Percentiles rank a stretch among this genome's conserved stretches.
Conservation (phyloP, 2,329 filamentous ascomycete genomes). For the Podosphaera aphanis region DNA sequence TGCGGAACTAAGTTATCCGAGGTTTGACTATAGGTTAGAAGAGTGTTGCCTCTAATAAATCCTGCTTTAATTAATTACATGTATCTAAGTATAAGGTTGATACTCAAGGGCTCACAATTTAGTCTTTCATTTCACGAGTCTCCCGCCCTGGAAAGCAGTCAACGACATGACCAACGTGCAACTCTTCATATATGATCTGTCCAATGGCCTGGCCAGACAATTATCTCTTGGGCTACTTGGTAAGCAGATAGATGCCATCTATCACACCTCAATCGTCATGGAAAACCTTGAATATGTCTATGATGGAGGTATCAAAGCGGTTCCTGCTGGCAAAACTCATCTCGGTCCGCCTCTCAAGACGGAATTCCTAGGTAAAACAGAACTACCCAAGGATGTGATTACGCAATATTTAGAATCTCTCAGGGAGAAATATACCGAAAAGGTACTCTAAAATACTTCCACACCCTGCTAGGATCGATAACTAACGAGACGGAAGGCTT, state of each 20-base stretch:
- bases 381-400: conserved; percentile 59
- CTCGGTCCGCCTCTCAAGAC: conserved; percentile 64
- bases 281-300: conserved; percentile 75
- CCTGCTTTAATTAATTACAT: too few species aligned
- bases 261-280: conserved; percentile 79
- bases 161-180: conserved; percentile 41
- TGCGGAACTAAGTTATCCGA: too few species aligned
- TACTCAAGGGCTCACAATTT: too few species aligned
- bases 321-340: conserved; percentile 61
- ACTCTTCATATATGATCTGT: conserved; percentile 59
- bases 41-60: too few species aligned
- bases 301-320: conserved; percentile 66
- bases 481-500: conserved; percentile 31
- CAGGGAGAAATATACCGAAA: conserved; percentile 56
- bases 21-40: too few species aligned
- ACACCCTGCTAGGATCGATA: not conserved
- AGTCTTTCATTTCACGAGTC: too few species aligned
- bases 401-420: conserved; percentile 73
- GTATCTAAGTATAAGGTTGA: too few species aligned
- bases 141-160: too few species aligned
- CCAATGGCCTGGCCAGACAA: conserved; percentile 29
- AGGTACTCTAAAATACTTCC: conserved; percentile 23
- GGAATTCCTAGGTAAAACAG: conserved; percentile 50
- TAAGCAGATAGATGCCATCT: conserved; percentile 68
- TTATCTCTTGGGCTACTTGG: conserved; percentile 30